Evolutionary conservation across 2,329 filamentous ascomycete genomes (phyloP).

Genomic region (Phoma sp.): DNA sequence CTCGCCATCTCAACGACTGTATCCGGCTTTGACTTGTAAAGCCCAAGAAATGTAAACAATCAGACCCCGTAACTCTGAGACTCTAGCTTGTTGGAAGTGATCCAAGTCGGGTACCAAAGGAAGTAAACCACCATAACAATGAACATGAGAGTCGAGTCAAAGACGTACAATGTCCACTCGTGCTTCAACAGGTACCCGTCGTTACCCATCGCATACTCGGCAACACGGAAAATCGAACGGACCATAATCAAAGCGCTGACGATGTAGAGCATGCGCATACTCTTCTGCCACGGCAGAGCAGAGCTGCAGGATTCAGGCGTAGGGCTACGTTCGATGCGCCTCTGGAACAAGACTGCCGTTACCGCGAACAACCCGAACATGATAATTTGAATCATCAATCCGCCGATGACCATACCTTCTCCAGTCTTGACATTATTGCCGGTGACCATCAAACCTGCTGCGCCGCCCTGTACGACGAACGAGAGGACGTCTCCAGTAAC

Average conservation of each 20-base stretch:
- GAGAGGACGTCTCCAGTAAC: conserved; percentile 53
- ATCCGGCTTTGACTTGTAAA: not conserved
- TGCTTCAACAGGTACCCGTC: conserved; percentile 51
- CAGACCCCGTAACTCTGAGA: conserved; percentile 6
- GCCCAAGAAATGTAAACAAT: not conserved
- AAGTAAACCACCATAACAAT: conserved; percentile 44
- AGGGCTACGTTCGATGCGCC: conserved; percentile 16
- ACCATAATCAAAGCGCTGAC: conserved; percentile 55
- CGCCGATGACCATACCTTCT: conserved; percentile 49
- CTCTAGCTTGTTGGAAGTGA: conserved; percentile 8
- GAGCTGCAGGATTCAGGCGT: conserved; percentile 6
- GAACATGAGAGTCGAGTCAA: conserved; percentile 54
- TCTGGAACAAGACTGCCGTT: conserved; percentile 15
- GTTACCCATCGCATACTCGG: conserved; percentile 55
- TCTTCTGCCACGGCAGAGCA: conserved; percentile 31
- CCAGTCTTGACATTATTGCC: conserved; percentile 38
- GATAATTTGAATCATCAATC: conserved; percentile 54
- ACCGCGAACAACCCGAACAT: conserved; percentile 57
- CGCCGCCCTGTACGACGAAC: conserved; percentile 52
- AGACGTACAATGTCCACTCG: conserved; percentile 54
- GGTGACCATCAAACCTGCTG: conserved; percentile 48
- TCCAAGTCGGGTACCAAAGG: conserved; percentile 13
- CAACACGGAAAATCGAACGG: conserved; percentile 55
- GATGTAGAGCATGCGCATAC: conserved; percentile 52
- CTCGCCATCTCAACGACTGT: not conserved